These are phyloP conservation scores for Pontederia crassipes DNA, from an alignment of 176 grass and related monocot genomes.

Conservation along the genomic window DNA sequence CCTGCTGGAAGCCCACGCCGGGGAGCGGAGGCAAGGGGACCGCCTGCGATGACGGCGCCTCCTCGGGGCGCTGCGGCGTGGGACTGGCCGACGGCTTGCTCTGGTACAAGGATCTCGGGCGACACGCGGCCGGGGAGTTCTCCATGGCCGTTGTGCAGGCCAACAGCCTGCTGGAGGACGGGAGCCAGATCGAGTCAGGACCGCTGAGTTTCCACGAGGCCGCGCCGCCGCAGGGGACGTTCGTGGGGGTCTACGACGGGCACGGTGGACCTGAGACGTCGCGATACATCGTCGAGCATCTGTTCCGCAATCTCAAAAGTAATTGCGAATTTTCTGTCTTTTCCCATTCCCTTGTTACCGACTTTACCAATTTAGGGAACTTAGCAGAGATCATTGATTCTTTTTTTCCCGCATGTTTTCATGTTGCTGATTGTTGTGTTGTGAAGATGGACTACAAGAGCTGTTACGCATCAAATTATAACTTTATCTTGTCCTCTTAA, in stretches of 20 bases:
- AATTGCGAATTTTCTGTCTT: constrained; percentile 7
- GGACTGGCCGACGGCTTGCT: constrained; percentile 38
- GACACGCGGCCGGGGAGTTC: constrained; percentile 54
- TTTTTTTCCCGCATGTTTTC: too few relatives aligned
- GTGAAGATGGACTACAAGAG: too few relatives aligned
- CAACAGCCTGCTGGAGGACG: constrained; percentile 62
- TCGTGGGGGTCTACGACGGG: constrained; percentile 67
- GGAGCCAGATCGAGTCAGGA: constrained; percentile 62
- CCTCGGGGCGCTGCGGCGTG: constrained; percentile 30
- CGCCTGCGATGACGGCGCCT: constrained; percentile 12
- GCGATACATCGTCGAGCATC: constrained; percentile 35
- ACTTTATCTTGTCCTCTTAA: too few relatives aligned
- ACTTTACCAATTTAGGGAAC: too few relatives aligned
- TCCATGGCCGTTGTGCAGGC: constrained; percentile 77
- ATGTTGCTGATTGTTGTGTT: too few relatives aligned
- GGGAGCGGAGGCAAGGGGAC: not conserved
- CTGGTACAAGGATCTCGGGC: constrained; percentile 68
- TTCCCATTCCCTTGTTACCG: not conserved
- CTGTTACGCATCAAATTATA: too few relatives aligned
- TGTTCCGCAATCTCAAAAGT: constrained; percentile 63
- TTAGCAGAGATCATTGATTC: too few relatives aligned
- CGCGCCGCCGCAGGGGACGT: constrained; percentile 31
- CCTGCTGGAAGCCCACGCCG: constrained; percentile 38
- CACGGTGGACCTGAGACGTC: constrained; percentile 61
- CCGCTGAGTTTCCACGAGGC: constrained; percentile 19